Conservation (phyloP, 2,329 filamentous ascomycete species). For the Xylariaceae sp. region DNA sequence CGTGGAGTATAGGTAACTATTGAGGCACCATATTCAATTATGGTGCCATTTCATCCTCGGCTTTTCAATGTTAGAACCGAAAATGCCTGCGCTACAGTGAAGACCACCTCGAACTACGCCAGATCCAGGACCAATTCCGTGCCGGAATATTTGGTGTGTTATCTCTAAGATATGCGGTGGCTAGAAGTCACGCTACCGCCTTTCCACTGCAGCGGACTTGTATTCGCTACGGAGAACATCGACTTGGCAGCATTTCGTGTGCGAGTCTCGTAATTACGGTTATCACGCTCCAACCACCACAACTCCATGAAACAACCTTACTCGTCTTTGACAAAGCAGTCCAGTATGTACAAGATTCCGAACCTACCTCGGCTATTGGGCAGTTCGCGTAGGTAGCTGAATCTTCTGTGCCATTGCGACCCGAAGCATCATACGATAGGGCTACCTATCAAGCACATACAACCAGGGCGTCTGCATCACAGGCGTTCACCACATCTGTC, state of each 20-base stretch:
- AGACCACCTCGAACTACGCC: background rate
- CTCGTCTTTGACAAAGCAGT: no score
- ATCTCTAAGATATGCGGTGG: background rate
- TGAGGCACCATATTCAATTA: background rate
- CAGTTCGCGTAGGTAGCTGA: background rate
- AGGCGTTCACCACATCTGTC: background rate
- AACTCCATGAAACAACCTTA: background rate
- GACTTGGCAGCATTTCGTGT: background rate
- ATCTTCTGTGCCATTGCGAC: background rate
- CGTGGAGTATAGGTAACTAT: background rate
- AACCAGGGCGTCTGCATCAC: background rate
- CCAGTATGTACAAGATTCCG: no score
- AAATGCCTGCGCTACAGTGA: background rate
- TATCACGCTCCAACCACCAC: background rate
- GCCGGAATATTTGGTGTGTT: background rate
- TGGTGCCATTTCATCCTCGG: background rate
- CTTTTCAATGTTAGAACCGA: background rate
- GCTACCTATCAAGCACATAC: no score
- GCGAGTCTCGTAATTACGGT: background rate
- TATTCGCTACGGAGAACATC: background rate
- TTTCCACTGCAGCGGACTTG: background rate
- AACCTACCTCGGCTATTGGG: background rate
- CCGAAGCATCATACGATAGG: background rate
- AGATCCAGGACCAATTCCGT: background rate
- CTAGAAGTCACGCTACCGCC: background rate